Evolutionary conservation across 176 grass and related monocot genomes (phyloP).

Genomic region (Phyllostachys edulis): DNA sequence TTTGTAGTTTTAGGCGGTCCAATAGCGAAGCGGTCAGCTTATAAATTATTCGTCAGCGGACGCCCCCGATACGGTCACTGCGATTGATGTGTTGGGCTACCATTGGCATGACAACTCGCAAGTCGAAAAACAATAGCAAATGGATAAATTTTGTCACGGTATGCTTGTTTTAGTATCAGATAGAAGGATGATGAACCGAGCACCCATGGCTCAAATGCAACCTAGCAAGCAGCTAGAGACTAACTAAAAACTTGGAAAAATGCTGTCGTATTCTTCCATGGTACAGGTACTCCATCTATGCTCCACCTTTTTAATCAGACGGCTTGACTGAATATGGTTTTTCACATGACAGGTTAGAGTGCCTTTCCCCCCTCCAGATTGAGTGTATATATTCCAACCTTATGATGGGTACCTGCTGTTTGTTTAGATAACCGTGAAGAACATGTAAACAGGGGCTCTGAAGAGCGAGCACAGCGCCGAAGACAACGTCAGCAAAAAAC

Average conservation of each 20-base stretch:
- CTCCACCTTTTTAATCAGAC: neutral
- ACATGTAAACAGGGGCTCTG: neutral
- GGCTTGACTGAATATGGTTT: neutral
- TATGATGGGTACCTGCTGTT: neutral
- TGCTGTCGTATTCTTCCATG: neutral
- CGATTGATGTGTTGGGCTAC: slow-evolving; percentile 22
- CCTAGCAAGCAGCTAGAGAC: no score
- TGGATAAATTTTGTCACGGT: neutral
- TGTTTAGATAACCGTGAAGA: neutral
- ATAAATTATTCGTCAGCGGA: slow-evolving; percentile 1
- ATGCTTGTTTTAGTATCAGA: neutral
- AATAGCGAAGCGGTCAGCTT: neutral
- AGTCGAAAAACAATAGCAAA: neutral
- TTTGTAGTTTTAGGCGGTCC: slow-evolving; percentile 7
- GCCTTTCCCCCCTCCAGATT: no score
- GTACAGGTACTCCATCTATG: neutral
- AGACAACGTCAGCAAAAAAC: slow-evolving; percentile 4
- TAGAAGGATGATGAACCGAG: neutral
- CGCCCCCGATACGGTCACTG: neutral
- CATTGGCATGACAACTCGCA: neutral
- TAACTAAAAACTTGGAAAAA: neutral
- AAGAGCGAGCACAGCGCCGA: neutral
- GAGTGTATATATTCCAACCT: neutral
- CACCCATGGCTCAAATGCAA: neutral
- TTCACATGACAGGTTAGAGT: no score